Evolutionary conservation across 306 rosid genomes (phyloP), one percentile per base, ranked within the genome.

Genomic region (Corylus avellana): DNA sequence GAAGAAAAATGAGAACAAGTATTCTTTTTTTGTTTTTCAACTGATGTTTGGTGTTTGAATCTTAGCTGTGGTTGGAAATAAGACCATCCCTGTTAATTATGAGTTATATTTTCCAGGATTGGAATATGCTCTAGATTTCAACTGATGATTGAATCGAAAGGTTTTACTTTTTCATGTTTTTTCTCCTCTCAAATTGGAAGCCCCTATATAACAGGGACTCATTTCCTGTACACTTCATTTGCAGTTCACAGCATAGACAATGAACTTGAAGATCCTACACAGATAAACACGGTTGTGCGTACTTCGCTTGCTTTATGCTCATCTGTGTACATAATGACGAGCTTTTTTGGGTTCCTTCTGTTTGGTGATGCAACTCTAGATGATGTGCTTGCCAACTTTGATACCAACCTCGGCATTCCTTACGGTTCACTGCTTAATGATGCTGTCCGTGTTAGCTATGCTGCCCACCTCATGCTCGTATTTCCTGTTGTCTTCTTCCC

Each of bases 401-500:
- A 93, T 57, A 84, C 91, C 20, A 61, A 91, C 87, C 95, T 93
- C 42, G 97, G 97, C 74, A 90, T 93, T 79, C 98, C 95, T 51
- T 90, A 75, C 6, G 82, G 97, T 70, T 64, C 90, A 46, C 50
- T 86, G 76, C 91, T 93, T 48, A 93, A 91, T 61, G 98, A 93
- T 27, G 88, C 89, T 8, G 91, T 93, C 59, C 97, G 98, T 42
- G 85, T 89, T 16, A 90, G 95, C 88, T 93, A 93, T 77, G 97
- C 92, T 32, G 98, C 93, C n/a, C 98, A 93, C 76, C 97, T 93
- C 55, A 80, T 93, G 87, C 97, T 93, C 73, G 98, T 93, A 32
- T 91, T 93, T 75, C 97, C 98, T 1, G 87, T 93, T 29, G 95
- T 93, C 77, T 93, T 93, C 82, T 90, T 73, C 78, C 91, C 95